Conservation (phyloP, 2,329 filamentous ascomycete species). For the Gremmenia infestans region DNA sequence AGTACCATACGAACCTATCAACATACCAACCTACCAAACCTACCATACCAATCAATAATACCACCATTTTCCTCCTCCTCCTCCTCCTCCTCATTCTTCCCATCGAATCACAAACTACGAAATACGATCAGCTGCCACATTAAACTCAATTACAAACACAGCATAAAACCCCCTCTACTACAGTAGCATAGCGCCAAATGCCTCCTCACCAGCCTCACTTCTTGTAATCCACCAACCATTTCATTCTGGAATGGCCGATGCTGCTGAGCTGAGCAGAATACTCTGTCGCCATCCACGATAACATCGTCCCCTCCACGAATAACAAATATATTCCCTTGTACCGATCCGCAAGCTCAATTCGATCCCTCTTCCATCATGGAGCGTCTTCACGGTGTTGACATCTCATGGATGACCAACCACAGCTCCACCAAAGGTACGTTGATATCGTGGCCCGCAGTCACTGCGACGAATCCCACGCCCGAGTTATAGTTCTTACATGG, state of each 20-base stretch:
- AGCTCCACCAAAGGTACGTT: slow-evolving; percentile 27
- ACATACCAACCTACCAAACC: too few relatives aligned
- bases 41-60: too few relatives aligned
- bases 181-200: slow-evolving; percentile 4
- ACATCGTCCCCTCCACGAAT: background rate
- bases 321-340: background rate
- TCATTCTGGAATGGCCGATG: slow-evolving; percentile 8
- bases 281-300: slow-evolving; percentile 7
- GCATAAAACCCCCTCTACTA: background rate
- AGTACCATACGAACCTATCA: too few relatives aligned
- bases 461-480: background rate
- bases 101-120: background rate
- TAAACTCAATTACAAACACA: background rate
- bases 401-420: slow-evolving; percentile 31
- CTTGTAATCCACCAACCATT: background rate
- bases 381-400: slow-evolving; percentile 30
- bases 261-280: slow-evolving; percentile 10
- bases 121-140: background rate
- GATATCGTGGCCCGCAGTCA: background rate
- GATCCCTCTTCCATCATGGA: slow-evolving; percentile 25
- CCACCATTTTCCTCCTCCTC: too few relatives aligned
- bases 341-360: background rate
- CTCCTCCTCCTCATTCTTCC: too few relatives aligned
- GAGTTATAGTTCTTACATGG: slow-evolving; percentile 3
- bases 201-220: slow-evolving; percentile 2